phyloP scores from a whole-genome alignment of 257 asterid species.

The Jacaranda mimosifolia region DNA sequence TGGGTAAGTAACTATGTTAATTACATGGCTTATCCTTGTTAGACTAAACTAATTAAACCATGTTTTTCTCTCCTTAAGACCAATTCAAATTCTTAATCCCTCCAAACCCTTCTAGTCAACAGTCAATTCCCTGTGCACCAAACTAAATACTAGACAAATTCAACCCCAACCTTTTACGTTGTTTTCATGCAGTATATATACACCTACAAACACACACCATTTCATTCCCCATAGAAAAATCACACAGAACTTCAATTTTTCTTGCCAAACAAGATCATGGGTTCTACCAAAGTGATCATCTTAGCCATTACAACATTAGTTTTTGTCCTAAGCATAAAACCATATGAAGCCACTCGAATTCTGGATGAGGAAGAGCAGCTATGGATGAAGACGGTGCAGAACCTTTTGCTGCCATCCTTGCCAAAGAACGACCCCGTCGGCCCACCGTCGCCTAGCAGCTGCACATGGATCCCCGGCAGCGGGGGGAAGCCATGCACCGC shows the following conservation, averaged over 20 bases:
- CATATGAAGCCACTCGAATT: conserved; percentile 49
- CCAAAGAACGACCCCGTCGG: conserved; percentile 35
- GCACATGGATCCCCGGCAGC: conserved; percentile 48
- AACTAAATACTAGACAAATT: conserved; percentile 10
- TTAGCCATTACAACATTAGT: conserved; percentile 28
- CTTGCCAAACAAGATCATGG: conserved; percentile 13
- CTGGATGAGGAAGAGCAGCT: conserved; percentile 51
- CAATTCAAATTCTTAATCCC: conserved; percentile 37
- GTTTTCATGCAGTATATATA: conserved; percentile 20
- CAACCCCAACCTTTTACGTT: neutral
- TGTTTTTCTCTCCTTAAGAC: conserved; percentile 29
- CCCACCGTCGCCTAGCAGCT: conserved; percentile 50
- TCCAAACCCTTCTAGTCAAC: conserved; percentile 32
- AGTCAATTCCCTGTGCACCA: conserved; percentile 31
- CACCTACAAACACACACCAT: neutral
- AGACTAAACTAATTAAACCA: neutral
- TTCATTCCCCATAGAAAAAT: neutral
- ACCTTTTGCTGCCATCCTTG: conserved; percentile 46
- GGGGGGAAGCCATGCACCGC: conserved; percentile 49
- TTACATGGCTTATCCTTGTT: neutral
- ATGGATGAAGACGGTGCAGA: conserved; percentile 44
- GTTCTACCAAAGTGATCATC: conserved; percentile 20
- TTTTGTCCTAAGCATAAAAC: conserved; percentile 29
- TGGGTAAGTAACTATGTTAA: neutral
- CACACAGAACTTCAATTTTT: no score